phyloP scores from a whole-genome alignment of 2,329 filamentous ascomycete genomes.

The Cytospora mali region DNA sequence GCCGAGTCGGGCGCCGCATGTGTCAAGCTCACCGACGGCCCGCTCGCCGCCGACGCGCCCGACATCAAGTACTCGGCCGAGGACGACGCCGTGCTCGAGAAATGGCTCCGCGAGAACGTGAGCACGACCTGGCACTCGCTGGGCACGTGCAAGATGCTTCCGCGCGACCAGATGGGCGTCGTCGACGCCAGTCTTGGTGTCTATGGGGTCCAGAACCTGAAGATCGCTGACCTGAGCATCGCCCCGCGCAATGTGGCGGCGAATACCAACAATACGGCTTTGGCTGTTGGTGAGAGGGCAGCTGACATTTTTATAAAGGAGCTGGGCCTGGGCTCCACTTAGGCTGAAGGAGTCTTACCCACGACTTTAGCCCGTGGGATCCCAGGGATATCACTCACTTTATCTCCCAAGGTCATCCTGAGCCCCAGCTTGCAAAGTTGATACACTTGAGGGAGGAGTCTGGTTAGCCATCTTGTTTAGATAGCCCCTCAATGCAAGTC shows the following conservation, averaged over 20 bases:
- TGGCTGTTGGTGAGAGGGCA: constrained; percentile 48
- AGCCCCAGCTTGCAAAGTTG: no score
- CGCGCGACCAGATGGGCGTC: constrained; percentile 44
- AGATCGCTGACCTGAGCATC: constrained; percentile 44
- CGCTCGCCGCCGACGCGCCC: constrained; percentile 24
- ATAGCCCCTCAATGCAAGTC: no score
- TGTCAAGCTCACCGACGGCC: constrained; percentile 30
- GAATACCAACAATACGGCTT: constrained; percentile 48
- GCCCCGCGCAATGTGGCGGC: constrained; percentile 43
- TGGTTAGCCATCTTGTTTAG: no score
- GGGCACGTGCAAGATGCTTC: constrained; percentile 50
- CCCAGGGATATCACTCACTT: no score
- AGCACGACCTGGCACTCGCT: constrained; percentile 48
- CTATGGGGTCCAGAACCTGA: constrained; percentile 45
- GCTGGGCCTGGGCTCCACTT: neutral
- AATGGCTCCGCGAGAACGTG: constrained; percentile 43
- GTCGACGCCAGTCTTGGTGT: constrained; percentile 47
- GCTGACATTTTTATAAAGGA: constrained; percentile 38
- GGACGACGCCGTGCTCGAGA: constrained; percentile 52
- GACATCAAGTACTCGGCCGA: constrained; percentile 52
- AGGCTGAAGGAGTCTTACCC: no score
- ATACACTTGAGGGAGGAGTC: no score
- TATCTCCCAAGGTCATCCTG: no score
- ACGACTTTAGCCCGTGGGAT: no score
- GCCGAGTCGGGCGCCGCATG: constrained; percentile 43